phyloP scores from a whole-genome alignment of 1,284 basidiomycete genomes.

The Puccinia novopanici region DNA sequence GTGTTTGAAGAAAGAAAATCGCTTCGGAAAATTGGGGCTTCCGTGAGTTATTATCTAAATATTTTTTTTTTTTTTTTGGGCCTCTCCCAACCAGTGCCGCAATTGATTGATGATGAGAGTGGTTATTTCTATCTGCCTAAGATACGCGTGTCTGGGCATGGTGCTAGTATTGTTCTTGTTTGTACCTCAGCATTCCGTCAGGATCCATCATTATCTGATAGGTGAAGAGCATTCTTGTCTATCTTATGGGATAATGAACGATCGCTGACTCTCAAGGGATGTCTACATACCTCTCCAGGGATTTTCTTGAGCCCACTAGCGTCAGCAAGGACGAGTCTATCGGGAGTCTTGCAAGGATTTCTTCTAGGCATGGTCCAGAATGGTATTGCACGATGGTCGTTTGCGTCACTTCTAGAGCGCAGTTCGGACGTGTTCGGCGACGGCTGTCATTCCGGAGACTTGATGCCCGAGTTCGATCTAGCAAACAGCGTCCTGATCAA shows the following conservation, averaged over 20 bases:
- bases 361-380: slow-evolving; percentile 38
- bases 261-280: not conserved
- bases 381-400: slow-evolving; percentile 34
- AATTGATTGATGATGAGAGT: no score
- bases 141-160: slow-evolving; percentile 14
- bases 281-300: slow-evolving; percentile 3
- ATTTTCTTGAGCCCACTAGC: slow-evolving; percentile 28
- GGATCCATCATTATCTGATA: slow-evolving; percentile 32
- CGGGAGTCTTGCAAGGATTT: slow-evolving; percentile 28
- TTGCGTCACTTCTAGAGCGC: slow-evolving; percentile 18
- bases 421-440: slow-evolving; percentile 20
- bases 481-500: not conserved
- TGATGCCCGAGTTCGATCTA: slow-evolving; percentile 13
- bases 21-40: not conserved
- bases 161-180: slow-evolving; percentile 9
- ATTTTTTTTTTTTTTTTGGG: no score
- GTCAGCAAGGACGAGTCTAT: slow-evolving; percentile 6
- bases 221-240: not conserved
- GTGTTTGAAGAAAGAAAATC: slow-evolving; percentile 23
- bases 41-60: no score
- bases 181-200: slow-evolving; percentile 26
- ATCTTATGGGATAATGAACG: no score
- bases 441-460: slow-evolving; percentile 3
- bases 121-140: no score
- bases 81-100: no score